Evolutionary conservation across 139 green algal genomes (phyloP).

Genomic region (Asterochloris sp.): DNA sequence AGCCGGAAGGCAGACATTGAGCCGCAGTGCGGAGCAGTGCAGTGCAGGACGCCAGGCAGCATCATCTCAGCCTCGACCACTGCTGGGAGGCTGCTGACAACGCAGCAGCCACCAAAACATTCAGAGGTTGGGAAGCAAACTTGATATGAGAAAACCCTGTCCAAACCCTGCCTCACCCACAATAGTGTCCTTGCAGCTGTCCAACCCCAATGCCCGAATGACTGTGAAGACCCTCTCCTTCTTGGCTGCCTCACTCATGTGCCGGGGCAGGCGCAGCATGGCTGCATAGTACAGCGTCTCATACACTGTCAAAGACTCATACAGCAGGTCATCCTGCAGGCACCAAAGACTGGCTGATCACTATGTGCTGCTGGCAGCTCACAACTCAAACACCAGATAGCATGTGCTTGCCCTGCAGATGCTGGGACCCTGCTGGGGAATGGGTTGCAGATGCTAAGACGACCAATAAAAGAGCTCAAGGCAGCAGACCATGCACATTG

Average conservation of each 20-base stretch:
- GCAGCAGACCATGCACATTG: too few species aligned
- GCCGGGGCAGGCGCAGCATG: slow-evolving; percentile 71
- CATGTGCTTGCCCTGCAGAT: background rate
- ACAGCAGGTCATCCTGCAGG: slow-evolving; percentile 86
- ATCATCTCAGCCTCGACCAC: too few species aligned
- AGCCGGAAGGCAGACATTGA: background rate
- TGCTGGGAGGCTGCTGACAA: too few species aligned
- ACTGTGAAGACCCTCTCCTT: slow-evolving; percentile 65
- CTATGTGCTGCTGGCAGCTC: background rate
- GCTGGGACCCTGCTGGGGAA: too few species aligned
- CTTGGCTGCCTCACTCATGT: slow-evolving; percentile 61
- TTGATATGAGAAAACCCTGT: background rate
- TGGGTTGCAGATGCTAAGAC: too few species aligned
- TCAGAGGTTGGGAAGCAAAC: too few species aligned
- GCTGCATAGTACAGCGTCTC: slow-evolving; percentile 77
- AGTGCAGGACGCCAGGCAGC: too few species aligned
- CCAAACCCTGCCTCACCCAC: slow-evolving; percentile 53
- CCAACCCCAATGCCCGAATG: slow-evolving; percentile 64
- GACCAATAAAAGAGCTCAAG: too few species aligned
- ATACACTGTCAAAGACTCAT: slow-evolving; percentile 72
- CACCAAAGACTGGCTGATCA: background rate
- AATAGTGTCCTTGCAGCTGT: slow-evolving; percentile 82
- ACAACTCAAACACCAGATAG: background rate
- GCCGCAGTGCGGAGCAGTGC: too few species aligned
- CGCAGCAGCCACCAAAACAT: too few species aligned